Conservation (phyloP, 192 early-diverging fungal species). For the Phlyctochytrium arcticum region DNA sequence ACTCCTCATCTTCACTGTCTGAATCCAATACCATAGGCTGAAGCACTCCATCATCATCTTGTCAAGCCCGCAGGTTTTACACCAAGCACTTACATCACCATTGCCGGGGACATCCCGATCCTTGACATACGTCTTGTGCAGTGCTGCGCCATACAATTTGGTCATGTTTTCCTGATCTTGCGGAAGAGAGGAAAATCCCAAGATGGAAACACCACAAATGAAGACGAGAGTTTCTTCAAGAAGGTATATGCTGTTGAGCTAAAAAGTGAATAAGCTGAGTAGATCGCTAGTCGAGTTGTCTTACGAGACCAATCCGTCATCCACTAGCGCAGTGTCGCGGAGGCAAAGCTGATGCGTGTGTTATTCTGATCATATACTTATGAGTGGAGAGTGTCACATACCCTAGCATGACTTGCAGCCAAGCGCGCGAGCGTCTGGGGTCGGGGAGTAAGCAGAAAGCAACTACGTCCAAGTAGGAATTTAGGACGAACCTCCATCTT, state of each 20-base stretch:
- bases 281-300: background rate
- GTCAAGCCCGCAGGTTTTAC: background rate
- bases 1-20: conserved; percentile 3
- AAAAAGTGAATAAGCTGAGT: no score
- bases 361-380: background rate
- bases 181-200: conserved; percentile 14
- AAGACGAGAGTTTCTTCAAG: conserved; percentile 15
- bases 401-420: conserved; percentile 9
- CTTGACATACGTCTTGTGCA: background rate
- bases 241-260: conserved; percentile 6
- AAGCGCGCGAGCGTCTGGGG: conserved; percentile 6
- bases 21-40: conserved; percentile 14
- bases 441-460: background rate
- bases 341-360: conserved; percentile 8
- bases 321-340: conserved; percentile 11
- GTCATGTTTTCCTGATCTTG: conserved; percentile 10
- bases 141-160: background rate
- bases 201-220: background rate
- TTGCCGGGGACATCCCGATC: background rate
- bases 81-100: background rate
- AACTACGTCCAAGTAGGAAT: background rate
- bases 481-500: conserved; percentile 2
- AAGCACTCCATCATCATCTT: no score
- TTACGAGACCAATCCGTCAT: conserved; percentile 6
- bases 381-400: background rate